These are phyloP conservation scores for Apophysomyces elegans DNA, from an alignment of 371 early-diverging fungal genomes.

Conservation along the genomic window DNA sequence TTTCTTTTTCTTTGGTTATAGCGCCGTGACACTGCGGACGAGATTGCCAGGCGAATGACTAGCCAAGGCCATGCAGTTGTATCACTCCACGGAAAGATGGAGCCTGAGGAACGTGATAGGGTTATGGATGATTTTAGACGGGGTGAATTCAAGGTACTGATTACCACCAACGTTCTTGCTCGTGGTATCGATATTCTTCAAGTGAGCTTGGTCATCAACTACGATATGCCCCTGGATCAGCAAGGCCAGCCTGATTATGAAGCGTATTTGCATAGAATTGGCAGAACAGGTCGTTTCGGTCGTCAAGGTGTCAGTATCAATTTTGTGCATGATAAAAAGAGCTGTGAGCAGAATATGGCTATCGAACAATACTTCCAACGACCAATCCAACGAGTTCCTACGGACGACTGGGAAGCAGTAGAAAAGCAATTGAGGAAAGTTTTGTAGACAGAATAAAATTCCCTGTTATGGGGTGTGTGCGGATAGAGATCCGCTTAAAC, in stretches of 20 bases:
- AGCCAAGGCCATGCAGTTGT: slow-evolving; percentile 85
- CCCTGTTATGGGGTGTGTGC: too few relatives aligned
- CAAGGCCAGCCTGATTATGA: slow-evolving; percentile 78
- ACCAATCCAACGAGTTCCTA: slow-evolving; percentile 77
- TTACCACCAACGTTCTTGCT: slow-evolving; percentile 96
- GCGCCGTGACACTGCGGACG: slow-evolving; percentile 84
- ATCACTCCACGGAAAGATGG: slow-evolving; percentile 89
- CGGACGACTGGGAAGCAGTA: slow-evolving; percentile 77
- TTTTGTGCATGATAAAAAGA: slow-evolving; percentile 84
- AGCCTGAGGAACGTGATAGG: slow-evolving; percentile 83
- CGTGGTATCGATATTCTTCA: slow-evolving; percentile 98
- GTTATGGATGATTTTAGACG: slow-evolving; percentile 94
- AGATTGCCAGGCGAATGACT: slow-evolving; percentile 76
- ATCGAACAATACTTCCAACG: slow-evolving; percentile 81
- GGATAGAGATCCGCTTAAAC: too few relatives aligned
- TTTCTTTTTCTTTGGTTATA: slow-evolving; percentile 22
- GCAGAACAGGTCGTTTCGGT: slow-evolving; percentile 99
- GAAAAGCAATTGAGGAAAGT: slow-evolving; percentile 81
- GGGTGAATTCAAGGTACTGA: slow-evolving; percentile 92
- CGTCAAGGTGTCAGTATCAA: slow-evolving; percentile 96
- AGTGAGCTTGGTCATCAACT: slow-evolving; percentile 98
- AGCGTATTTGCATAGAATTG: slow-evolving; percentile 98
- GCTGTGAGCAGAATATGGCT: slow-evolving; percentile 70
- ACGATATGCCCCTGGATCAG: slow-evolving; percentile 86
- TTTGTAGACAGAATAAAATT: slow-evolving; percentile 27